Conservation (phyloP, 1,284 basidiomycete species). For the Erythrobasidium hasegawianum region DNA sequence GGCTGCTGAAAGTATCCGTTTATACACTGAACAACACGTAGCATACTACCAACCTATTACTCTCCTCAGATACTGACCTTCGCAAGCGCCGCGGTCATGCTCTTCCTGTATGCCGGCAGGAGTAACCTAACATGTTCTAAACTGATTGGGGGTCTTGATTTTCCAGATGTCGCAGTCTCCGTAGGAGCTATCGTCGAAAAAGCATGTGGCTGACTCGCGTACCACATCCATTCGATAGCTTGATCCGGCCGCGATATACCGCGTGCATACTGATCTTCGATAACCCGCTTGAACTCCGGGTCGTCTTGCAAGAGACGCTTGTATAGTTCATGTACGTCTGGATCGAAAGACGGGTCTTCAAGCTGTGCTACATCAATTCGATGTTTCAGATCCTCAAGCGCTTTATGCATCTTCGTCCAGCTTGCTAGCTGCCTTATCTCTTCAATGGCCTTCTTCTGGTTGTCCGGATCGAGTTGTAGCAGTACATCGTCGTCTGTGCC, state of each 20-base stretch:
- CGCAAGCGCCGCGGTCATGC: background rate
- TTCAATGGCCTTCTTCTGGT: background rate
- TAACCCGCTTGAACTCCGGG: background rate
- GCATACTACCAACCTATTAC: too few species aligned
- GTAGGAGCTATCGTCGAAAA: background rate
- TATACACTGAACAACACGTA: too few species aligned
- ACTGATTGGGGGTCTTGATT: background rate
- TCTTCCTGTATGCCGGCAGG: background rate
- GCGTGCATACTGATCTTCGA: background rate
- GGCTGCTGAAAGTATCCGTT: too few species aligned
- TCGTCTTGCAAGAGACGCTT: background rate
- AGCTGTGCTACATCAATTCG: background rate
- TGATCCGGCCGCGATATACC: background rate
- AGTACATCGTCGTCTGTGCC: background rate
- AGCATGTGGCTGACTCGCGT: background rate
- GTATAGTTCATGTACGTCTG: background rate
- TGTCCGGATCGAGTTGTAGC: background rate
- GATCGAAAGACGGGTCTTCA: background rate
- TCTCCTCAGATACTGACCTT: too few species aligned
- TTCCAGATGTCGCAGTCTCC: background rate
- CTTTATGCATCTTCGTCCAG: conserved; percentile 2
- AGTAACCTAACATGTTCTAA: background rate
- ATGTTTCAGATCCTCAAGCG: background rate
- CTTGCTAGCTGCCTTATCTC: background rate
- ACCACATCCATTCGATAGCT: conserved; percentile 5